Evolutionary conservation across 768 basidiomycete genomes (phyloP).

Genomic region (Mycena vitilis): DNA sequence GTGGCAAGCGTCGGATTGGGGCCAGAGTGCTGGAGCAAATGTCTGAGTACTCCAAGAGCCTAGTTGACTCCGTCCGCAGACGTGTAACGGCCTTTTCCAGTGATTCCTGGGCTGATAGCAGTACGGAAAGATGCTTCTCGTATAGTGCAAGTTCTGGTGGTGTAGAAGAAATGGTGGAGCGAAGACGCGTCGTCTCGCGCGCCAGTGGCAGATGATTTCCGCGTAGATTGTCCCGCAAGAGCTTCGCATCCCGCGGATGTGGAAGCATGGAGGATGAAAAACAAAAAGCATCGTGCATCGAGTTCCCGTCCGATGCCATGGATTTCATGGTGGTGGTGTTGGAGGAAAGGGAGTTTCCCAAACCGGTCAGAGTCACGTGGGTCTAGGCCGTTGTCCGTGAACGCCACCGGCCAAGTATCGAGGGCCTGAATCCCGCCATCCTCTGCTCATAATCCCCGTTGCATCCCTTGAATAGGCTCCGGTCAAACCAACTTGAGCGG

Average conservation of each 20-base stretch:
- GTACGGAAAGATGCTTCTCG: not conserved
- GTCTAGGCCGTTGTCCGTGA: too few species aligned
- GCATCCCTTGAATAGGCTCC: too few species aligned
- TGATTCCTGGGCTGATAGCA: not conserved
- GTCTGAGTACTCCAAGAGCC: not conserved
- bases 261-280: conserved; percentile 14
- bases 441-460: too few species aligned
- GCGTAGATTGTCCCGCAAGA: conserved; percentile 10
- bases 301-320: not conserved
- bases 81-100: conserved; percentile 3
- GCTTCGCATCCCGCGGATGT: not conserved
- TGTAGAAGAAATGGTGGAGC: not conserved
- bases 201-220: not conserved
- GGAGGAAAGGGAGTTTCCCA: too few species aligned
- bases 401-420: too few species aligned
- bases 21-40: conserved; percentile 23
- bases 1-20: conserved; percentile 26
- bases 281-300: not conserved
- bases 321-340: not conserved
- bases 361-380: too few species aligned
- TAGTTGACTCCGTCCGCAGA: not conserved
- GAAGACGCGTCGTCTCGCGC: conserved; percentile 24
- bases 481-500: too few species aligned
- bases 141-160: conserved; percentile 6
- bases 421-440: too few species aligned